A percentile compares a stretch with the other conserved stretches of the same genome.
phyloP scores from a whole-genome alignment of 768 basidiomycete genomes.

The Lanmaoa pseudosensibilis region DNA sequence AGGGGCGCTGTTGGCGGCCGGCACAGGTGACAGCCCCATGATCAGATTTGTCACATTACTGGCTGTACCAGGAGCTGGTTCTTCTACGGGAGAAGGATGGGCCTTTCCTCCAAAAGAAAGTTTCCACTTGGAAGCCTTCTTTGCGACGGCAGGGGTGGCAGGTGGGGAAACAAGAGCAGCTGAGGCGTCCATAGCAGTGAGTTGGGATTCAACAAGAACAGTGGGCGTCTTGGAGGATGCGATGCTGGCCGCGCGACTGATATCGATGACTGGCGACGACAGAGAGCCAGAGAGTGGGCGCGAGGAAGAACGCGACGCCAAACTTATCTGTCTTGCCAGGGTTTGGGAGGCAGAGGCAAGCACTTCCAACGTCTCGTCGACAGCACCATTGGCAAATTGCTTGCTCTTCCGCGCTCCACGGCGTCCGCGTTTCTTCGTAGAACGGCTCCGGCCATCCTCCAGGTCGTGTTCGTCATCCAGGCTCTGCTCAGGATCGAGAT shows the following conservation, averaged over 20 bases:
- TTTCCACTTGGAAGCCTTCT: constrained; percentile 74
- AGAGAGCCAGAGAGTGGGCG: constrained; percentile 21
- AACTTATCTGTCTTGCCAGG: constrained; percentile 81
- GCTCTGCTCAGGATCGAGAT: constrained; percentile 15
- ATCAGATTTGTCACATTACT: constrained; percentile 76
- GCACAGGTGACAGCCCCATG: constrained; percentile 48
- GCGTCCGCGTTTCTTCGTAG: constrained; percentile 78
- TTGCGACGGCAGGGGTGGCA: constrained; percentile 43
- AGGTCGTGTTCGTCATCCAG: constrained; percentile 29
- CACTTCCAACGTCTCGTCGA: constrained; percentile 61
- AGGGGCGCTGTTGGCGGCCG: constrained; percentile 6
- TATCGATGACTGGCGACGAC: constrained; percentile 21
- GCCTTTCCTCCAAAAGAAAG: constrained; percentile 59
- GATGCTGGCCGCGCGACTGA: constrained; percentile 25
- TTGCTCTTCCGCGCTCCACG: constrained; percentile 83
- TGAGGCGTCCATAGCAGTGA: constrained; percentile 16
- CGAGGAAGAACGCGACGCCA: constrained; percentile 53
- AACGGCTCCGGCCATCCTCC: constrained; percentile 46
- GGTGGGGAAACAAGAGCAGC: constrained; percentile 24
- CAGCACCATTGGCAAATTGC: constrained; percentile 22
- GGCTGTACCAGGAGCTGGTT: constrained; percentile 57
- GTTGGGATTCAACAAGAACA: constrained; percentile 33
- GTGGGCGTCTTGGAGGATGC: constrained; percentile 39
- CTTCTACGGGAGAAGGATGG: constrained; percentile 44
- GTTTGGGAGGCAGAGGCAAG: constrained; percentile 80